Conservation (phyloP, 306 rosid genomes). For the Begonia loranthoides region DNA sequence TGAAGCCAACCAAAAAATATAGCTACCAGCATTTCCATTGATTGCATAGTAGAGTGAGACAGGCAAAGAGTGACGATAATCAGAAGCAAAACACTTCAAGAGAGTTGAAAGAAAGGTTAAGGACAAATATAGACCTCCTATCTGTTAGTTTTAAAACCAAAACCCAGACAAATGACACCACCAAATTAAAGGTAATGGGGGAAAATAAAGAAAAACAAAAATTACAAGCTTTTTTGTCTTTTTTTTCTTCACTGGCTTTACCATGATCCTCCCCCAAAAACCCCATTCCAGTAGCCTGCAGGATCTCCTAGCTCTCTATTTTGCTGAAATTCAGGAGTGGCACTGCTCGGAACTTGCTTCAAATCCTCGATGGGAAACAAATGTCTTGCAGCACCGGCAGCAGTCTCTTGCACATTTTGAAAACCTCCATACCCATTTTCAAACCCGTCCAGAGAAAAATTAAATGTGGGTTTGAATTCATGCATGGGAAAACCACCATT, state of each 20-base stretch:
- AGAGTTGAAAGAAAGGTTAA: neutral
- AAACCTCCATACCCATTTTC: slow-evolving; percentile 43
- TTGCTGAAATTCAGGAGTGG: slow-evolving; percentile 30
- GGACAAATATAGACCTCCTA: slow-evolving; percentile 5
- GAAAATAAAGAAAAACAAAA: neutral
- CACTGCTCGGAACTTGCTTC: slow-evolving; percentile 44
- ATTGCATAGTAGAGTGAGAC: slow-evolving; percentile 6
- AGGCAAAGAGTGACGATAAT: neutral
- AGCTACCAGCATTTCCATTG: slow-evolving; percentile 33
- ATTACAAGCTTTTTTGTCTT: slow-evolving; percentile 6
- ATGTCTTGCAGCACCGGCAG: slow-evolving; percentile 42
- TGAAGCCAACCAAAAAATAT: slow-evolving; percentile 32
- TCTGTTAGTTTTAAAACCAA: neutral
- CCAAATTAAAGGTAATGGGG: neutral
- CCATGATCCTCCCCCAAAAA: slow-evolving; percentile 95
- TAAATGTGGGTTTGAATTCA: slow-evolving; percentile 56
- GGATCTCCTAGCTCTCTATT: slow-evolving; percentile 46
- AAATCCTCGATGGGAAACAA: slow-evolving; percentile 68
- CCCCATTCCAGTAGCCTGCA: slow-evolving; percentile 74
- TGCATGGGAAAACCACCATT: slow-evolving; percentile 44
- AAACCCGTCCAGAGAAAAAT: slow-evolving; percentile 60
- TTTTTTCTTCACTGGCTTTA: slow-evolving; percentile 17
- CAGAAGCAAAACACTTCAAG: neutral
- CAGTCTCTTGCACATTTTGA: slow-evolving; percentile 38
- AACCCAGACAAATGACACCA: slow-evolving; percentile 3